A percentile compares a stretch with the other conserved stretches of the same genome.
phyloP scores from a whole-genome alignment of 2,329 filamentous ascomycete genomes.

The Aspergillus niger region DNA sequence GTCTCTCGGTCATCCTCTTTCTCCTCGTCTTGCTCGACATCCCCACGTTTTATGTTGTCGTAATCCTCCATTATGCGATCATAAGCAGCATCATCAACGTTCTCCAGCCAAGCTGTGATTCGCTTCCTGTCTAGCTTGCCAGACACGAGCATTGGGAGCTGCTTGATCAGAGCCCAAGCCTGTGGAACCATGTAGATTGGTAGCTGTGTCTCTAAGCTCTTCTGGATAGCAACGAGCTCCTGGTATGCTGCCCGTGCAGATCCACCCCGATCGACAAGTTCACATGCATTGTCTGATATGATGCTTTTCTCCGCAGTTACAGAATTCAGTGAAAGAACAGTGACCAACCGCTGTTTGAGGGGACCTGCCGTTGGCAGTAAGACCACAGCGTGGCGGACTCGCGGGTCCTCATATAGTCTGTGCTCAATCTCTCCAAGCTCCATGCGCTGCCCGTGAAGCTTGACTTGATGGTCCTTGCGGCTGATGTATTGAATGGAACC shows the following conservation, averaged over 20 bases:
- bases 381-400: conserved; percentile 45
- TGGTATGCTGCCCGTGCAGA: conserved; percentile 27
- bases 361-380: conserved; percentile 47
- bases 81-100: conserved; percentile 42
- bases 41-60: conserved; percentile 29
- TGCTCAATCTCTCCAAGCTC: conserved; percentile 57
- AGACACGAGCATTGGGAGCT: conserved; percentile 44
- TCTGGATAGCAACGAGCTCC: conserved; percentile 37
- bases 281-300: conserved; percentile 32
- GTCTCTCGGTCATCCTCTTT: conserved; percentile 20
- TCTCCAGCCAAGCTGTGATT: conserved; percentile 49
- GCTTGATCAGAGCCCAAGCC: conserved; percentile 40
- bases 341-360: conserved; percentile 48
- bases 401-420: conserved; percentile 35
- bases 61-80: conserved; percentile 44
- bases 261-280: conserved; percentile 33
- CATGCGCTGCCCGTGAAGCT: conserved; percentile 66
- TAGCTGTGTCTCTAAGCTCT: conserved; percentile 45
- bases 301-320: conserved; percentile 27
- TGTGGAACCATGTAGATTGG: conserved; percentile 51
- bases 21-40: conserved; percentile 16
- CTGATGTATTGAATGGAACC: conserved; percentile 34
- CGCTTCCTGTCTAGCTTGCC: conserved; percentile 43
- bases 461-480: conserved; percentile 67
- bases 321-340: conserved; percentile 44